phyloP scores from a whole-genome alignment of 2,329 filamentous ascomycete genomes.

The Phyllosticta ampelicida region DNA sequence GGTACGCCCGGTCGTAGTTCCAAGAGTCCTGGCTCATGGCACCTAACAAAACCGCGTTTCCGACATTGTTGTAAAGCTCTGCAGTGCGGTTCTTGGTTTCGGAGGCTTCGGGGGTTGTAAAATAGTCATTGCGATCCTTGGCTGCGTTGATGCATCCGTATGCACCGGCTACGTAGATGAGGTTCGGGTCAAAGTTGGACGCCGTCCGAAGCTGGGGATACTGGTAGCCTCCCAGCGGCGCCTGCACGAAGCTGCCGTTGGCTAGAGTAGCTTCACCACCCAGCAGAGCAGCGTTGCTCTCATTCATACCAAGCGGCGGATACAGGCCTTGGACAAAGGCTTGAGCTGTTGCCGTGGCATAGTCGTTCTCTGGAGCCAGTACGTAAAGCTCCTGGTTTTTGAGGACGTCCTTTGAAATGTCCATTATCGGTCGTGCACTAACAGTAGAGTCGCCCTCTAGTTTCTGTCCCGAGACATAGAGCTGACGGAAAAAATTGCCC shows the following conservation, averaged over 20 bases:
- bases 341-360: conserved; percentile 42
- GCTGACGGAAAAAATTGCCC: conserved; percentile 40
- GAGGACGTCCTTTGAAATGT: conserved; percentile 35
- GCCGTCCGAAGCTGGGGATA: conserved; percentile 41
- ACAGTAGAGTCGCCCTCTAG: conserved; percentile 14
- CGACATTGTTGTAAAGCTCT: conserved; percentile 38
- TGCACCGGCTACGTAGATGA: conserved; percentile 41
- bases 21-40: conserved; percentile 29
- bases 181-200: conserved; percentile 37
- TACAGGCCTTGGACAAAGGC: conserved; percentile 54
- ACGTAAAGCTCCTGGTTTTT: conserved; percentile 38
- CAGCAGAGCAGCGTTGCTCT: conserved; percentile 14
- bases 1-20: conserved; percentile 42
- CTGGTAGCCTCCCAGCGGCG: conserved; percentile 47
- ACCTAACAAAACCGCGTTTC: conserved; percentile 32
- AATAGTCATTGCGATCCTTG: conserved; percentile 26
- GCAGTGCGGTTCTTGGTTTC: conserved; percentile 27
- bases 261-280: conserved; percentile 31
- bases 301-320: conserved; percentile 35
- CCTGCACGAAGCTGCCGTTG: conserved; percentile 37
- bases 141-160: conserved; percentile 23
- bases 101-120: conserved; percentile 30
- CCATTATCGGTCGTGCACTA: conserved; percentile 29
- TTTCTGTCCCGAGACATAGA: conserved; percentile 36
- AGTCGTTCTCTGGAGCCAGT: conserved; percentile 37